Evolutionary conservation across 306 rosid species (phyloP).

Genomic region (Nissolia schottii): DNA sequence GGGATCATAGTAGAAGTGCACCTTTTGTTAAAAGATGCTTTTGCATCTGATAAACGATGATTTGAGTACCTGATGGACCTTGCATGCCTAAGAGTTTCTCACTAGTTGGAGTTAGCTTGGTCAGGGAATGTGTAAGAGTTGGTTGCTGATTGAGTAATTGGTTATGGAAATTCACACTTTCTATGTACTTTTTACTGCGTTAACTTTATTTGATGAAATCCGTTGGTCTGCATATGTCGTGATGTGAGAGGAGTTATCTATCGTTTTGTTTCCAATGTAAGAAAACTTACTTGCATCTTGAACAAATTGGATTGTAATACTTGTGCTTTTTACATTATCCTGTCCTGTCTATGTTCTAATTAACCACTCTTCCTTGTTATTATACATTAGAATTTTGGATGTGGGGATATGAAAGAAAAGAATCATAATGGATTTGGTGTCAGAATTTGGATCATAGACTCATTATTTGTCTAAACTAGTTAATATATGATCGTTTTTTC

Average conservation of each 20-base stretch:
- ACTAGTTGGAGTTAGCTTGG: background rate
- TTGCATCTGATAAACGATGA: background rate
- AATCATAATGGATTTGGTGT: constrained; percentile 10
- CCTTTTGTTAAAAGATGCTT: too few species aligned
- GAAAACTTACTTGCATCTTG: background rate
- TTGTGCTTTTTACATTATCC: background rate
- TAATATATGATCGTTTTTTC: background rate
- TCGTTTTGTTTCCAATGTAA: background rate
- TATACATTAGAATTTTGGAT: background rate
- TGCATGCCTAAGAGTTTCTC: background rate
- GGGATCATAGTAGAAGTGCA: background rate
- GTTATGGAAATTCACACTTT: constrained; percentile 3
- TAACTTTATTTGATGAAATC: background rate
- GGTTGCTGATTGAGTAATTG: constrained; percentile 11
- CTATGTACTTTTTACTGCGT: background rate
- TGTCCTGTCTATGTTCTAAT: background rate
- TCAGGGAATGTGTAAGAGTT: background rate
- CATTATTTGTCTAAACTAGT: background rate
- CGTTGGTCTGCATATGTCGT: background rate
- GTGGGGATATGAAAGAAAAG: background rate
- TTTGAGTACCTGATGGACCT: background rate
- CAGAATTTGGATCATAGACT: background rate
- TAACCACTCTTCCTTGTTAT: background rate
- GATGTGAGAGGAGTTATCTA: background rate
- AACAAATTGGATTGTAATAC: background rate